These are phyloP conservation scores for Xenosphaeropsis pyriputrescens DNA, from an alignment of 2,329 filamentous ascomycete species.

Conservation along the genomic window DNA sequence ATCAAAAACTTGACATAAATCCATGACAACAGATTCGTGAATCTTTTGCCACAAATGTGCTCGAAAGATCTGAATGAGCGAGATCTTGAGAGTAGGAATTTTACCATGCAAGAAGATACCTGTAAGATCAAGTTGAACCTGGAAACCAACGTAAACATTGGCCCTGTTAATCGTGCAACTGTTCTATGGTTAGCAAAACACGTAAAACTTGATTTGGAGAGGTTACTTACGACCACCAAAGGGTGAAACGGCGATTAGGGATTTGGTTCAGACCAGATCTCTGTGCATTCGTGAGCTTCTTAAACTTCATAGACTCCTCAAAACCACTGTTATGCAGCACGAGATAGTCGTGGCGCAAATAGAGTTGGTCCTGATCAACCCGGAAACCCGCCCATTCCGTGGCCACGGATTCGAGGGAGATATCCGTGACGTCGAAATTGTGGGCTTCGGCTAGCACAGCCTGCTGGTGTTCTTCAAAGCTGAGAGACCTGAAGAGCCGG, in stretches of 20 bases:
- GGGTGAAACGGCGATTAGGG: slow-evolving; percentile 91
- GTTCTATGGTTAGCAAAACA: neutral
- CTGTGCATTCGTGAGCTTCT: slow-evolving; percentile 96
- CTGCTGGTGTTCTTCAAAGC: slow-evolving; percentile 15
- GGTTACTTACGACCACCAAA: slow-evolving; percentile 66
- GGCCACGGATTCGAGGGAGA: slow-evolving; percentile 24
- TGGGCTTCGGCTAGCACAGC: slow-evolving; percentile 13
- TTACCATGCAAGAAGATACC: slow-evolving; percentile 99
- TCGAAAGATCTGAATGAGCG: slow-evolving; percentile 96
- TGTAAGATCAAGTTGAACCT: slow-evolving; percentile 92
- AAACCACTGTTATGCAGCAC: too few species aligned
- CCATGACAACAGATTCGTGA: slow-evolving; percentile 97
- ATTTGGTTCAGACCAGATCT: slow-evolving; percentile 96
- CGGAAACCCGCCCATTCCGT: slow-evolving; percentile 35
- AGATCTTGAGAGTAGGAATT: slow-evolving; percentile 96
- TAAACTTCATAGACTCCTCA: slow-evolving; percentile 78
- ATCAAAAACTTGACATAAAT: slow-evolving; percentile 95
- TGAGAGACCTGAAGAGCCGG: slow-evolving; percentile 20
- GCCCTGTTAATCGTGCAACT: slow-evolving; percentile 75
- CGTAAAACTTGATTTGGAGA: neutral
- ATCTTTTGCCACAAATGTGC: slow-evolving; percentile 99
- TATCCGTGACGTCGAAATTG: slow-evolving; percentile 24
- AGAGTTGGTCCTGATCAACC: slow-evolving; percentile 33
- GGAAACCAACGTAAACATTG: slow-evolving; percentile 98
- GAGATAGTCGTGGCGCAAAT: slow-evolving; percentile 32